Evolutionary conservation across 805 yeast genomes (phyloP).

Genomic region (Scheffersomyces amazonensis): DNA sequence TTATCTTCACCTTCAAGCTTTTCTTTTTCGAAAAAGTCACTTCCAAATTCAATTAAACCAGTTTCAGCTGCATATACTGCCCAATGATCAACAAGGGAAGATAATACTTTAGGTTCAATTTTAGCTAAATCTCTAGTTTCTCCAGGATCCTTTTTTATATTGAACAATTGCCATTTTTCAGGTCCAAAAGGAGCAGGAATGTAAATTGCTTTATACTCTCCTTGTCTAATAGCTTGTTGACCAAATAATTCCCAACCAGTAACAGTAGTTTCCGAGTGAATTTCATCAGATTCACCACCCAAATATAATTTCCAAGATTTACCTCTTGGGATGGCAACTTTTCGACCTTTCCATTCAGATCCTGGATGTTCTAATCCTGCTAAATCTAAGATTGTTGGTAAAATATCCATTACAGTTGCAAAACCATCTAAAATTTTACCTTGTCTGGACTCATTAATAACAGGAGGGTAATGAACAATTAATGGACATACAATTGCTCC

Average conservation of each 20-base stretch:
- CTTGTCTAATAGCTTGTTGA: conserved; percentile 54
- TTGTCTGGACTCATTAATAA: conserved; percentile 13
- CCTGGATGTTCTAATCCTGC: conserved; percentile 48
- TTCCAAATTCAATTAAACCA: conserved; percentile 36
- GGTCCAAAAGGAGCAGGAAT: conserved; percentile 50
- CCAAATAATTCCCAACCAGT: conserved; percentile 60
- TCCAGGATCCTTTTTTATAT: conserved; percentile 46
- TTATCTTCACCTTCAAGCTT: conserved; percentile 9
- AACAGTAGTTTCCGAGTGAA: conserved; percentile 42
- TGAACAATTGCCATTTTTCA: conserved; percentile 48
- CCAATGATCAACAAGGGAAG: conserved; percentile 47
- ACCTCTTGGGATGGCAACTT: conserved; percentile 46
- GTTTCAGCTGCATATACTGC: conserved; percentile 51
- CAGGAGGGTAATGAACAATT: conserved; percentile 43
- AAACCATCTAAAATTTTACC: conserved; percentile 40
- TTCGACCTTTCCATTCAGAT: conserved; percentile 35
- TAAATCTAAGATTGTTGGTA: conserved; percentile 53
- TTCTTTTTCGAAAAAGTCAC: conserved; percentile 10
- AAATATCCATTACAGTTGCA: conserved; percentile 57
- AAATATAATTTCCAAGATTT: conserved; percentile 43
- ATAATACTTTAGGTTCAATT: conserved; percentile 31
- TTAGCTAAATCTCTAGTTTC: conserved; percentile 47
- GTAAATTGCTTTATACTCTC: conserved; percentile 45
- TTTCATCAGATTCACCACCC: conserved; percentile 17
- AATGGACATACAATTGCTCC: conserved; percentile 61